phyloP scores from a whole-genome alignment of 306 rosid species.

The Rosa lucieae region DNA sequence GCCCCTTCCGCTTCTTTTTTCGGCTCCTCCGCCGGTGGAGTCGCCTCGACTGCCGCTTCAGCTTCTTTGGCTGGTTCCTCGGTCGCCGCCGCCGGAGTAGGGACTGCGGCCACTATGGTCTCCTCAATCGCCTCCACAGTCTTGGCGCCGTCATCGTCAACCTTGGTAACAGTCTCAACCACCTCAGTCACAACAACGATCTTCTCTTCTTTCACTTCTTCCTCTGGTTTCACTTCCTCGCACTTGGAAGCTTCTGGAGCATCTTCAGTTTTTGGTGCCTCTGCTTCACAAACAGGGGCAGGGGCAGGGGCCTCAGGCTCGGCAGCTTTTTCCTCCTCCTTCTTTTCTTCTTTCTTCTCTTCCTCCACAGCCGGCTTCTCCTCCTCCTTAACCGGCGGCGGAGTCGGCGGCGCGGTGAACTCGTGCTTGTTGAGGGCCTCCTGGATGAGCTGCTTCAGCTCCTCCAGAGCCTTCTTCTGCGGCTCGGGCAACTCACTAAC shows the following conservation, averaged over 20 bases:
- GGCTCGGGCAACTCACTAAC: conserved; percentile 76
- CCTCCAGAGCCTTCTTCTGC: conserved; percentile 81
- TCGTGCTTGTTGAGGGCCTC: conserved; percentile 74
- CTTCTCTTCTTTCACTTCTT: conserved; percentile 4
- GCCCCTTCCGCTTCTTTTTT: conserved; percentile 18
- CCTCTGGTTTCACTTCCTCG: conserved; percentile 8
- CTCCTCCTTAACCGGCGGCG: conserved; percentile 38
- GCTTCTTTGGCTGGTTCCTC: conserved; percentile 16
- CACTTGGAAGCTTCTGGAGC: conserved; percentile 21
- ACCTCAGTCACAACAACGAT: conserved; percentile 29
- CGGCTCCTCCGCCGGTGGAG: conserved; percentile 25
- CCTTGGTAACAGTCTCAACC: conserved; percentile 31
- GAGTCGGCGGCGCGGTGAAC: conserved; percentile 53
- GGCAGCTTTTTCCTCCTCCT: conserved; percentile 7
- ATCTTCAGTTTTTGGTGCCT: conserved; percentile 15
- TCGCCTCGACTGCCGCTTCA: conserved; percentile 23
- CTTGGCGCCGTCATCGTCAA: conserved; percentile 66
- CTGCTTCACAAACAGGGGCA: neutral
- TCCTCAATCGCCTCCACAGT: conserved; percentile 73
- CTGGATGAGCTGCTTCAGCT: conserved; percentile 62
- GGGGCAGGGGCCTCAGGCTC: neutral
- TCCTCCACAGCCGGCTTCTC: conserved; percentile 27
- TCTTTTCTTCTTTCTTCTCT: conserved; percentile 8
- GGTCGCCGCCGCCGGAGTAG: conserved; percentile 18
- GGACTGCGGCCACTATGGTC: conserved; percentile 39